Percentiles rank a stretch among this genome's conserved stretches.
phyloP scores from a whole-genome alignment of 768 basidiomycete genomes.

The Lactifluus hygrophoroides region DNA sequence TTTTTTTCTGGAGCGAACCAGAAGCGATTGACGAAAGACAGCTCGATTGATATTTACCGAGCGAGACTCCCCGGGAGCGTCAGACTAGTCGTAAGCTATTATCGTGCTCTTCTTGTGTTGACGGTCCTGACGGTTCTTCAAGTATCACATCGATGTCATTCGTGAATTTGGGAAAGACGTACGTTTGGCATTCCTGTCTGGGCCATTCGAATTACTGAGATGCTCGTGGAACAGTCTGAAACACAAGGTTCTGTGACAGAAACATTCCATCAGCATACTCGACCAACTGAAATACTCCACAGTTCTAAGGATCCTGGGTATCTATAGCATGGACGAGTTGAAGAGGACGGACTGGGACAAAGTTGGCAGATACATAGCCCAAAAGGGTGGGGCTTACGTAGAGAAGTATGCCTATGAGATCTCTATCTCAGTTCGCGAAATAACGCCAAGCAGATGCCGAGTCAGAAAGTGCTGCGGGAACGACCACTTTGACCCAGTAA shows the following conservation, averaged over 20 bases:
- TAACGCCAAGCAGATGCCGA: constrained; percentile 10
- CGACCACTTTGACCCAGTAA: constrained; percentile 1
- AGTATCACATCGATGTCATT: constrained; percentile 16
- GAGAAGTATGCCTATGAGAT: not conserved
- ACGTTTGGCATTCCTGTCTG: not conserved
- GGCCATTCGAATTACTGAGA: not conserved
- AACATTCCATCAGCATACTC: not conserved
- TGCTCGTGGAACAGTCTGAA: not conserved
- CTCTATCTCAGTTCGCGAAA: not conserved
- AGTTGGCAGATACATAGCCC: not conserved
- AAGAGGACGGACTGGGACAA: constrained; percentile 10
- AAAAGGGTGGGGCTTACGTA: not conserved
- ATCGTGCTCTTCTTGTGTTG: too few species aligned
- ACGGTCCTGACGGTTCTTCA: not conserved
- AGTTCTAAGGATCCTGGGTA: constrained; percentile 4
- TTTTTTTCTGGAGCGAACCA: constrained; percentile 16
- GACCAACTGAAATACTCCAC: not conserved
- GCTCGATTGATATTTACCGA: constrained; percentile 9
- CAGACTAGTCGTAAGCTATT: constrained; percentile 11
- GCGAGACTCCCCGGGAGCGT: constrained; percentile 14
- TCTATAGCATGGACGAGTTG: constrained; percentile 9
- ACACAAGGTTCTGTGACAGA: constrained; percentile 7
- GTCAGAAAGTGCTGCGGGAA: not conserved
- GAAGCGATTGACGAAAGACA: constrained; percentile 9
- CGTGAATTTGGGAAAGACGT: constrained; percentile 12